Conservation (phyloP, 129 eudicot species). For the Chrysanthemum lavandulifolium region DNA sequence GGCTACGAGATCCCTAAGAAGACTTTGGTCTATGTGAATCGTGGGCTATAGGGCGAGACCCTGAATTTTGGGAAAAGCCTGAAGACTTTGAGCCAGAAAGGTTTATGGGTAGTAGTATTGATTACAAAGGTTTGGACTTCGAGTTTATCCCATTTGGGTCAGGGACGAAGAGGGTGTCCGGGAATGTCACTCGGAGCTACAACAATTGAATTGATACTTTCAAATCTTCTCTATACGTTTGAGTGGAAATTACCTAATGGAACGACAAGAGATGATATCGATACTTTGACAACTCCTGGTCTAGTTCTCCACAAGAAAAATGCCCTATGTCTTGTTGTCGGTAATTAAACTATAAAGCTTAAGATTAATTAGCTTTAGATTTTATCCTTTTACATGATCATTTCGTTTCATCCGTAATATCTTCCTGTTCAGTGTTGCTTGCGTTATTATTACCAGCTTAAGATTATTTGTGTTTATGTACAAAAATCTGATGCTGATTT, state of each 20-base stretch:
- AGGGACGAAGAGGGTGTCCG: slow-evolving; percentile 37
- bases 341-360: too few relatives aligned
- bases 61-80: slow-evolving; percentile 42
- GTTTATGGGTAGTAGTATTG: slow-evolving; percentile 27
- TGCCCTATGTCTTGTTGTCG: slow-evolving; percentile 1
- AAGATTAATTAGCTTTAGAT: too few relatives aligned
- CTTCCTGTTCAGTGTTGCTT: too few relatives aligned
- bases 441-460: too few relatives aligned
- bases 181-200: slow-evolving; percentile 31
- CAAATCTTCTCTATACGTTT: slow-evolving; percentile 35
- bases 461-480: too few relatives aligned
- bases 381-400: too few relatives aligned
- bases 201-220: slow-evolving; percentile 30
- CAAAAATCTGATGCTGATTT: too few relatives aligned
- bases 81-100: slow-evolving; percentile 36
- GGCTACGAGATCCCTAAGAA: not conserved
- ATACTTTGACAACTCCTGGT: slow-evolving; percentile 28
- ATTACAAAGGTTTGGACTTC: slow-evolving; percentile 34
- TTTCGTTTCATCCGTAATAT: too few relatives aligned
- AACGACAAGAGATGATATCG: slow-evolving; percentile 29
- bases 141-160: slow-evolving; percentile 43
- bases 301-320: slow-evolving; percentile 35
- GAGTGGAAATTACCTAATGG: slow-evolving; percentile 33
- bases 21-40: slow-evolving; percentile 28
- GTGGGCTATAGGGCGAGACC: slow-evolving; percentile 50